phyloP scores from a whole-genome alignment of 225 moss, liverwort and hornwort genomes.

The Sphagnum tenellum region DNA sequence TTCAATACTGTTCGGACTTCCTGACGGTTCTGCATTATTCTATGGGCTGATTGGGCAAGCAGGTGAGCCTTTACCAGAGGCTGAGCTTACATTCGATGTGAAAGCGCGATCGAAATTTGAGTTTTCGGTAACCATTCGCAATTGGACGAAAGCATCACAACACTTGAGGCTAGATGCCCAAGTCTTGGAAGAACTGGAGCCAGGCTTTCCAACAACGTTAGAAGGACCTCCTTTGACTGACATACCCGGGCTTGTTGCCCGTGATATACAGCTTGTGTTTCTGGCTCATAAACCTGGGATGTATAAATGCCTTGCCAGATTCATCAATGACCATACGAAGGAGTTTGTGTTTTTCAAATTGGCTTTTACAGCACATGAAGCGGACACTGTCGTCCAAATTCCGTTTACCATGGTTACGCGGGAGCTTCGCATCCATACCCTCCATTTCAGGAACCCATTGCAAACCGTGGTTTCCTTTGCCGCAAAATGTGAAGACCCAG shows the following conservation, averaged over 20 bases:
- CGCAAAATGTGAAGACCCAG: slow-evolving; percentile 33
- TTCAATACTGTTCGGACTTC: slow-evolving; percentile 60
- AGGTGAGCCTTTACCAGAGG: slow-evolving; percentile 49
- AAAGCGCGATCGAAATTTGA: slow-evolving; percentile 33
- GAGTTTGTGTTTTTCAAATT: slow-evolving; percentile 81
- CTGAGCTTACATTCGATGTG: slow-evolving; percentile 45
- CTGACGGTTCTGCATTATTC: slow-evolving; percentile 40
- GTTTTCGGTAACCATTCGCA: slow-evolving; percentile 36
- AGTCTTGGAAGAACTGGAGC: slow-evolving; percentile 21
- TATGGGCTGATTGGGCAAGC: slow-evolving; percentile 55
- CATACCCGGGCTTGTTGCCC: slow-evolving; percentile 36
- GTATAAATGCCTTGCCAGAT: slow-evolving; percentile 32
- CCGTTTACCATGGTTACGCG: slow-evolving; percentile 46
- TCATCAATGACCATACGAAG: slow-evolving; percentile 42
- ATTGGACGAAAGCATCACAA: slow-evolving; percentile 69
- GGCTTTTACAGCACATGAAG: slow-evolving; percentile 43
- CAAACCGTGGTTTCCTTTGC: slow-evolving; percentile 31
- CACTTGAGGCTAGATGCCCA: slow-evolving; percentile 35
- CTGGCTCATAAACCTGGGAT: slow-evolving; percentile 45
- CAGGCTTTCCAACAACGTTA: slow-evolving; percentile 25
- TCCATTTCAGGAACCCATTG: slow-evolving; percentile 65
- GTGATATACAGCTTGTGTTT: slow-evolving; percentile 55
- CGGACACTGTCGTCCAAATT: slow-evolving; percentile 43
- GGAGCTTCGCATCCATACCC: slow-evolving; percentile 50
- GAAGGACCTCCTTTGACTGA: slow-evolving; percentile 67